A percentile compares a stretch with the other conserved stretches of the same genome.
These are phyloP conservation scores for Myxozyma sirexii DNA, from an alignment of 805 yeast species.

Conservation along the genomic window DNA sequence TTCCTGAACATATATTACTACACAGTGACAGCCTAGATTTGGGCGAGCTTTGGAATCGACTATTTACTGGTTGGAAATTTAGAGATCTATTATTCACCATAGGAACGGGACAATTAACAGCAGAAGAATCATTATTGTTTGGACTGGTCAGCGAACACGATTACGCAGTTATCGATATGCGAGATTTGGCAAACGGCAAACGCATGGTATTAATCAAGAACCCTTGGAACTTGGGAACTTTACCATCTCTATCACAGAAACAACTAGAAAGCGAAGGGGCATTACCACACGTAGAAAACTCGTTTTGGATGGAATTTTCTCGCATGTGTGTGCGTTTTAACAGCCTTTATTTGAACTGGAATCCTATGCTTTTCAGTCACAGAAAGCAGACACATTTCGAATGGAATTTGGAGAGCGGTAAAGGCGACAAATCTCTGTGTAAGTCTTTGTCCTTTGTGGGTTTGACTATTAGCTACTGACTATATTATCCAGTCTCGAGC, in stretches of 20 bases:
- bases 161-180: conserved; percentile 58
- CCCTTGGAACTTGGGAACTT: conserved; percentile 47
- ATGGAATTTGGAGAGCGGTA: conserved; percentile 14
- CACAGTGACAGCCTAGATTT: conserved; percentile 28
- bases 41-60: conserved; percentile 43
- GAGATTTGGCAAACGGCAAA: conserved; percentile 33
- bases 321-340: conserved; percentile 49
- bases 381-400: conserved; percentile 21
- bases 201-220: conserved; percentile 46
- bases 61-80: conserved; percentile 41
- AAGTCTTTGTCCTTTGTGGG: background rate
- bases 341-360: conserved; percentile 70
- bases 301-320: conserved; percentile 40
- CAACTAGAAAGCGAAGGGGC: conserved; percentile 1
- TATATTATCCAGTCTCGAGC: conserved; percentile 1
- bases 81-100: conserved; percentile 57
- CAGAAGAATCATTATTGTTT: conserved; percentile 42
- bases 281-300: conserved; percentile 17
- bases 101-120: conserved; percentile 60
- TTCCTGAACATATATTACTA: conserved; percentile 59
- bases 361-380: conserved; percentile 41
- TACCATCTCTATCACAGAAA: background rate
- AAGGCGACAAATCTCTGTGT: conserved; percentile 7
- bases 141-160: conserved; percentile 66
- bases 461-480: background rate